Base-by-base conservation (phyloP, 169 alveolate genomes). In the Cryptosporidium tyzzeri region DNA sequence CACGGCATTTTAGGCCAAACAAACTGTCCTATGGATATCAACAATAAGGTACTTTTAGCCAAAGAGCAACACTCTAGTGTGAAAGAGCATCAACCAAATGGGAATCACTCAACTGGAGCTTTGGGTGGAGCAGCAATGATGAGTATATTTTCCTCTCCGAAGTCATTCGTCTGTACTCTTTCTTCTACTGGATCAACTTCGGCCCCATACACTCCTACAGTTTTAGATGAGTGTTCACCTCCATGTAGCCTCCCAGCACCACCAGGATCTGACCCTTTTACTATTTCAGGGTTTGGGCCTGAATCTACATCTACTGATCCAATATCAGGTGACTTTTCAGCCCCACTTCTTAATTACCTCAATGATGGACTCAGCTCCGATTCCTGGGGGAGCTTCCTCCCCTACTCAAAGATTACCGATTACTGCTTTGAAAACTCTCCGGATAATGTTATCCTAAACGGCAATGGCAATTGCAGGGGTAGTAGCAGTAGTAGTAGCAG, bases 321-420 rank as follows among this genome's bases (percentile, higher is more conserved):
- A 8, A 80, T 80, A 6, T 18, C 48, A 37, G 68, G 75, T 7
- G 89, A 80, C 55, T 80, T 80, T 39, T 59, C 67, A n/a, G 75
- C 75, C 55, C 89, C 89, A 26, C 71, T 80, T 21, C 65, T 80
- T 29, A 80, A 80, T 50, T 80, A 80, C 70, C 59, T 80, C 45
- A 80, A 48, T 65, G 89, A 80, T 35, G 89, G 80, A 44, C 75
- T 80, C 18, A 48, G 26, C 51, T 44, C 80, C 6, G 68, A 80
- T 18, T 80, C 89, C n/a, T 80, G 89, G 89, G 89, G 75, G 16
- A 12, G 89, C 29, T 80, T 80, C 53, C 41, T 80, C 33, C 89
- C 89, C 26, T 80, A 59, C 59, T 61, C 89, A 23, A 80, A 80
- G 39, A 26, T 80, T 6, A 65, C 67, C 3, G 89, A 80, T 50